phyloP scores from a whole-genome alignment of 768 basidiomycete genomes.

The Cystofilobasidium macerans region DNA sequence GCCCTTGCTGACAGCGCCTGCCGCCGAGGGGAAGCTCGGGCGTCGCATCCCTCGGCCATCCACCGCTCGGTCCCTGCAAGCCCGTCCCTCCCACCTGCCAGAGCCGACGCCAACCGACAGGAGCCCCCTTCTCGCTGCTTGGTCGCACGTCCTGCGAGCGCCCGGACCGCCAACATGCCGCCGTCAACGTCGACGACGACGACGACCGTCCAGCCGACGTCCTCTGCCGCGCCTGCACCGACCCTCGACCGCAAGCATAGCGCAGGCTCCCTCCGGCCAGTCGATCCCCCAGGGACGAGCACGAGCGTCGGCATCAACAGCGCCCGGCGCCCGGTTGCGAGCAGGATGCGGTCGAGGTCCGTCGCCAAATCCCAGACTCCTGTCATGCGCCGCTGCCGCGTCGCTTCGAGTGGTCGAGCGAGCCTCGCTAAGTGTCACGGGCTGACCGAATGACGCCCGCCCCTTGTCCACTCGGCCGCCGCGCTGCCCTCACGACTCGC shows the following conservation, averaged over 20 bases:
- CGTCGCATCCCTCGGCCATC: no score
- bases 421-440: not conserved
- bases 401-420: no score
- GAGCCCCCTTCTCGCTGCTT: no score
- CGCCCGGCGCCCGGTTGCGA: not conserved
- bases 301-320: constrained; percentile 4
- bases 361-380: not conserved
- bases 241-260: not conserved
- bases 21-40: no score
- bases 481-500: not conserved
- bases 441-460: not conserved
- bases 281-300: not conserved
- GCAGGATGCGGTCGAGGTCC: not conserved
- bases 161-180: not conserved
- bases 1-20: no score
- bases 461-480: not conserved
- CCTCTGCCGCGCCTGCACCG: no score
- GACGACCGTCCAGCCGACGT: constrained; percentile 6
- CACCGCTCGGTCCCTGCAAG: no score
- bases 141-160: no score
- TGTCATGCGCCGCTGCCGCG: no score
- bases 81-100: no score
- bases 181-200: not conserved
- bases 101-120: no score
- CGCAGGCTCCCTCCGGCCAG: not conserved